Base-by-base conservation (phyloP, 768 basidiomycete genomes). In the Boletus tomentosulus region DNA sequence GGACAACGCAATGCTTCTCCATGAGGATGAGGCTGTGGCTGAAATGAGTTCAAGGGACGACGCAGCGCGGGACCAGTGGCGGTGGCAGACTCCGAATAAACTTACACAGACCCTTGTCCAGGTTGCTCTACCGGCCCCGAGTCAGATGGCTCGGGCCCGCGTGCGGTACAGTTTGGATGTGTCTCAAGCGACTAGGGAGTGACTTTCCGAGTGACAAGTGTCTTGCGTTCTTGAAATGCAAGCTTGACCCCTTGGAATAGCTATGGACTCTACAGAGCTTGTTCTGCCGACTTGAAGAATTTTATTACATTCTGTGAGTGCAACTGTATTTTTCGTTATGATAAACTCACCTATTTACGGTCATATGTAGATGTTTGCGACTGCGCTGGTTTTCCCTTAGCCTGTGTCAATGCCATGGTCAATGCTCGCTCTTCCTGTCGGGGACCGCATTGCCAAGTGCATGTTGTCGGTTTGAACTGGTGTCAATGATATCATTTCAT, bases 11-110 rank as follows among this genome's bases (percentile, higher is more conserved):
- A 12, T 41, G 24, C 25, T 19, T 39, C 39, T 31, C n/a, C 22
- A 22, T 27, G 16, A 12, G n/a, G 48, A 57, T 9, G 33, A 19
- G 45, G 41, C 12, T 25, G 45, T 51, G 38, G 49, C 37, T 22
- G 37, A 27, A 41, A 31, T 22, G 25, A 33, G 39, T 46, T 55
- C 52, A 54, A 59, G 47, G 56, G 55, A 48, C 51, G 52, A 15
- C 9, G 24, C 30, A 5, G 52, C 30, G 52, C 42, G 51, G 42
- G 42, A 12, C 30, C 34, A 34, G 35, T 27, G 24, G 9, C 27
- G 47, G 42, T 35, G 39, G 41, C 24, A 13, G 41, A 25, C 24
- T 42, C 41, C 41, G 41, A 25, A 24, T 42, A 42, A 25, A 12
- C 41, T 22, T 22, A 22, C 19, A 25, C 22, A 24, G 10, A 39